phyloP scores from a whole-genome alignment of 306 rosid species.

The Argentina anserina region DNA sequence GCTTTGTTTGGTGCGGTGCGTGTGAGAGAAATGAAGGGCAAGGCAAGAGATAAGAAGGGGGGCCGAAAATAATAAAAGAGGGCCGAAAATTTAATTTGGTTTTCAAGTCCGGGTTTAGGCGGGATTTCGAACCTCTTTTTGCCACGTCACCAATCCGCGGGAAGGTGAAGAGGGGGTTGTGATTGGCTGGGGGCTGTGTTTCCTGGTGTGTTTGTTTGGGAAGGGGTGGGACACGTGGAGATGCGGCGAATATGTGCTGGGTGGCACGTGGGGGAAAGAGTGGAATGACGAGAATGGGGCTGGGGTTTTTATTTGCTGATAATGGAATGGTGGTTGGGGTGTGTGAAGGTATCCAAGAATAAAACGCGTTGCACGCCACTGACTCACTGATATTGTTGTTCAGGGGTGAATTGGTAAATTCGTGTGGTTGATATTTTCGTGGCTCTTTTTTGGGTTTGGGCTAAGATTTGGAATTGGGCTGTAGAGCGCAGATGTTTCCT shows the following conservation, averaged over 20 bases:
- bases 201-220: slow-evolving; percentile 52
- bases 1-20: slow-evolving; percentile 28
- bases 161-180: neutral
- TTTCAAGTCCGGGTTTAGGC: slow-evolving; percentile 82
- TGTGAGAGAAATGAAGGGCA: slow-evolving; percentile 21
- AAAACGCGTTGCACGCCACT: slow-evolving; percentile 22
- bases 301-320: neutral
- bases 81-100: slow-evolving; percentile 38
- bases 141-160: slow-evolving; percentile 67
- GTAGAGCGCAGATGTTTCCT: no score
- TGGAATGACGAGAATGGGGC: slow-evolving; percentile 31
- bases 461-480: neutral
- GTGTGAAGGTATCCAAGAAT: neutral
- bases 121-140: slow-evolving; percentile 55
- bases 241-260: neutral
- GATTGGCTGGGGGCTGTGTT: slow-evolving; percentile 32
- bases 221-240: slow-evolving; percentile 29
- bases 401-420: neutral
- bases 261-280: neutral
- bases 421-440: neutral
- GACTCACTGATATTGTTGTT: slow-evolving; percentile 28
- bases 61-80: neutral
- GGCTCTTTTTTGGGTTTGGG: neutral
- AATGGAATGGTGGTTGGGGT: slow-evolving; percentile 3
- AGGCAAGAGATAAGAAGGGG: slow-evolving; percentile 50